Evolutionary conservation across 169 alveolate genomes (phyloP).

Genomic region (Besnoitia besnoiti): DNA sequence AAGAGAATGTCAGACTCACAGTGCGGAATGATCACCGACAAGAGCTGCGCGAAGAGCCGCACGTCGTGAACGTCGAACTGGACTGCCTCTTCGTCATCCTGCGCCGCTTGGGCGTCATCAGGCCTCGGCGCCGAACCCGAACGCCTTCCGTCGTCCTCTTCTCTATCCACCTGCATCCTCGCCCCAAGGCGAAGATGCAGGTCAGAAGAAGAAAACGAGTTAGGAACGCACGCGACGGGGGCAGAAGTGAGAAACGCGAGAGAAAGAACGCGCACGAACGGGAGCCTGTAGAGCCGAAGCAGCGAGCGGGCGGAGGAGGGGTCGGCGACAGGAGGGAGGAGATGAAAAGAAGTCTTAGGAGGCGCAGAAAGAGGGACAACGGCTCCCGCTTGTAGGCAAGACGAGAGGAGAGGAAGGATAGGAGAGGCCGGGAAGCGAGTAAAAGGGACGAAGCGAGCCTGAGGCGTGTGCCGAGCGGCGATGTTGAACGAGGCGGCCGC

Average conservation of each 20-base stretch:
- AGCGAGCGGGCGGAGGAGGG: no score
- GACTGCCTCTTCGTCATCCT: neutral
- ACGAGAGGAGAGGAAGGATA: no score
- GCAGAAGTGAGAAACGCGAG: no score
- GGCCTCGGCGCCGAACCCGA: neutral
- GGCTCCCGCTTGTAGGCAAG: no score
- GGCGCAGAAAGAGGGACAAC: neutral
- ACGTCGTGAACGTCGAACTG: neutral
- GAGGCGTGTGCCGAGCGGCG: no score
- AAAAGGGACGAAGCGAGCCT: no score
- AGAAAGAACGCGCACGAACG: no score
- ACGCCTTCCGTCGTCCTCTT: neutral
- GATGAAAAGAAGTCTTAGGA: no score
- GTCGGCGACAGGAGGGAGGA: no score
- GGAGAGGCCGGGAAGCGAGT: no score
- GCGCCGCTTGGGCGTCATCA: neutral
- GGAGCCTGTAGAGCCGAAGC: neutral
- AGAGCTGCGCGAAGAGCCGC: constrained; percentile 8
- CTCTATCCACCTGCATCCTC: neutral
- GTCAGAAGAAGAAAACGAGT: no score
- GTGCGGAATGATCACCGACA: neutral
- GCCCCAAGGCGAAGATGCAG: neutral
- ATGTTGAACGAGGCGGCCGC: neutral
- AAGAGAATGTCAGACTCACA: neutral
- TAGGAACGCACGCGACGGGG: no score